Conservation (phyloP, 805 yeast genomes). For the Tetrapisispora pingtungensis region DNA sequence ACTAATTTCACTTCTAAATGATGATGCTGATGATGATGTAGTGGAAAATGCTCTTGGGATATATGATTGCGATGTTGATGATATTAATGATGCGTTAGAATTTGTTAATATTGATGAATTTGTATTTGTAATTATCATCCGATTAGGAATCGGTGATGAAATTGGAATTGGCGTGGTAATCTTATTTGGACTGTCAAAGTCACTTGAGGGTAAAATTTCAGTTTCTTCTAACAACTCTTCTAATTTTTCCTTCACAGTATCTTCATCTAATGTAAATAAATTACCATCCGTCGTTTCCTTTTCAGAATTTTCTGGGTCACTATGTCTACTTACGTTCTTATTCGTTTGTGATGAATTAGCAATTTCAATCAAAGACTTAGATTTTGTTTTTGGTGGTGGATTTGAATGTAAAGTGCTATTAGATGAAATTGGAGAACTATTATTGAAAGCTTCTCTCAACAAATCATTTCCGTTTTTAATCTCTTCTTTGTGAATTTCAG, state of each 20-base stretch:
- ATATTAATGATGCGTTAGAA: background rate
- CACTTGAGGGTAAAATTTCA: background rate
- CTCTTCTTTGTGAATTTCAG: conserved; percentile 9
- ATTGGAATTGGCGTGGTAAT: background rate
- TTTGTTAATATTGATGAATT: background rate
- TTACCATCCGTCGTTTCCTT: background rate
- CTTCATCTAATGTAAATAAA: conserved; percentile 5
- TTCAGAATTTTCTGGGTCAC: background rate
- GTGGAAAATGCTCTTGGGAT: conserved; percentile 1
- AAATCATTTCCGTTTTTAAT: background rate
- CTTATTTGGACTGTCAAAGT: background rate
- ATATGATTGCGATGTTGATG: background rate
- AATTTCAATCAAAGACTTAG: conserved; percentile 23
- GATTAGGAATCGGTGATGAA: background rate
- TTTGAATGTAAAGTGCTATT: background rate
- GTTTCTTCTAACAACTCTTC: conserved; percentile 2
- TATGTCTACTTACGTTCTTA: background rate
- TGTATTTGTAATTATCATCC: conserved; percentile 2
- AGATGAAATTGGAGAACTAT: too few relatives aligned
- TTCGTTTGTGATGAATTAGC: conserved; percentile 11
- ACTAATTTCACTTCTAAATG: conserved; percentile 9
- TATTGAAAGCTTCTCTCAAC: background rate
- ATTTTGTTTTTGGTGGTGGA: conserved; percentile 6
- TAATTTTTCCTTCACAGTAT: conserved; percentile 1
- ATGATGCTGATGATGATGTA: conserved; percentile 10